Conservation (phyloP, 768 basidiomycete species). For the Podaxis sp. region DNA sequence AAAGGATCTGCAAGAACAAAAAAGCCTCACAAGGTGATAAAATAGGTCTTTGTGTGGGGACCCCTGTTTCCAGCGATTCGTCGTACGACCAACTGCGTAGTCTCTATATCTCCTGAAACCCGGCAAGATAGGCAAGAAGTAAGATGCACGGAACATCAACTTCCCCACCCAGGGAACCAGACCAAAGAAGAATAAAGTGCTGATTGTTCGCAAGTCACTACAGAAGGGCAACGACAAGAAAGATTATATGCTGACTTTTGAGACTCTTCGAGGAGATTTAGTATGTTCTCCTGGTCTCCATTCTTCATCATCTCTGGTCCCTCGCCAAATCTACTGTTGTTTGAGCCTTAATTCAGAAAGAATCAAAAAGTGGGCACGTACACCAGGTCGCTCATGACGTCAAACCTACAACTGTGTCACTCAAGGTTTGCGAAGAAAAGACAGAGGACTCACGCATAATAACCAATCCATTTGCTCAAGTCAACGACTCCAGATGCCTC, state of each 20-base stretch:
- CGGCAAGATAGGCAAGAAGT: neutral
- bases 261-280: slow-evolving; percentile 23
- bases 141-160: slow-evolving; percentile 9
- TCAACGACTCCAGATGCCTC: slow-evolving; percentile 18
- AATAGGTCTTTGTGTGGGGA: slow-evolving; percentile 27
- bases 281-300: slow-evolving; percentile 28
- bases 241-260: slow-evolving; percentile 21
- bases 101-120: slow-evolving; percentile 16
- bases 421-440: neutral
- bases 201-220: neutral
- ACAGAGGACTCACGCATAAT: slow-evolving; percentile 31
- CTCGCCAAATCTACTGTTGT: slow-evolving; percentile 26
- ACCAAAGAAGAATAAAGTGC: slow-evolving; percentile 16
- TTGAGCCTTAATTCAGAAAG: neutral
- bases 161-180: slow-evolving; percentile 17
- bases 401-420: slow-evolving; percentile 26
- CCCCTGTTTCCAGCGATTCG: slow-evolving; percentile 13
- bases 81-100: slow-evolving; percentile 22
- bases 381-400: slow-evolving; percentile 41
- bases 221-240: neutral
- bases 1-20: neutral
- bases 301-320: slow-evolving; percentile 29
- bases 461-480: slow-evolving; percentile 32
- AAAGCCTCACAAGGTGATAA: slow-evolving; percentile 25
- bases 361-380: slow-evolving; percentile 18